Conservation (phyloP, 2,329 filamentous ascomycete species). For the Diaporthe batatas region DNA sequence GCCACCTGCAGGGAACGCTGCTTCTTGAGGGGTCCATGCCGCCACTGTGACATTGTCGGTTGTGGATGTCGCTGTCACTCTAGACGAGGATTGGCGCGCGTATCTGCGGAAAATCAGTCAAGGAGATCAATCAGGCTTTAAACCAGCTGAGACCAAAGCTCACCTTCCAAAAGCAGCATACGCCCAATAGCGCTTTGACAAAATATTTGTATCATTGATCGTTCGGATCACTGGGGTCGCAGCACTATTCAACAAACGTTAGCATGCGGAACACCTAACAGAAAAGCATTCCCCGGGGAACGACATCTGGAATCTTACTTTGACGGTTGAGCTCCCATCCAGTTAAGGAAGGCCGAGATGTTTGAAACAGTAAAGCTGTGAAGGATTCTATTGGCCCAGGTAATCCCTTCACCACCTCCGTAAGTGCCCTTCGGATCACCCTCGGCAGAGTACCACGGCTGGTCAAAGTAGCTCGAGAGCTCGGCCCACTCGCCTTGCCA, state of each 20-base stretch:
- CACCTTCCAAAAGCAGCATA: slow-evolving; percentile 37
- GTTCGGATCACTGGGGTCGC: slow-evolving; percentile 34
- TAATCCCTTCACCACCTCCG: slow-evolving; percentile 29
- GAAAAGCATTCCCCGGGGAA: neutral
- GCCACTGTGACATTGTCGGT: slow-evolving; percentile 35
- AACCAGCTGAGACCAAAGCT: neutral
- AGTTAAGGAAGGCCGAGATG: slow-evolving; percentile 40
- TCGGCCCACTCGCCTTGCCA: slow-evolving; percentile 57
- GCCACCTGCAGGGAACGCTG: slow-evolving; percentile 34
- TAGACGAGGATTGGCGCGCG: slow-evolving; percentile 36
- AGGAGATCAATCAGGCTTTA: neutral
- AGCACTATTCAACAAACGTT: slow-evolving; percentile 5
- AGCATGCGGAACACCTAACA: neutral
- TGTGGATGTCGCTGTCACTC: slow-evolving; percentile 33
- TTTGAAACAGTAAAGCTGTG: slow-evolving; percentile 39
- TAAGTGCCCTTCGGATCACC: slow-evolving; percentile 38
- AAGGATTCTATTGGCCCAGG: slow-evolving; percentile 39
- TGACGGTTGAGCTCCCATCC: slow-evolving; percentile 40
- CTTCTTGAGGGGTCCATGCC: slow-evolving; percentile 31
- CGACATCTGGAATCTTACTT: neutral
- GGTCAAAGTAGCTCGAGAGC: slow-evolving; percentile 35
- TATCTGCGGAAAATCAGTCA: slow-evolving; percentile 16
- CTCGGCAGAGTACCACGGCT: slow-evolving; percentile 35
- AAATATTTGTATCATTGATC: slow-evolving; percentile 34
- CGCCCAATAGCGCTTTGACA: slow-evolving; percentile 36